Evolutionary conservation across 192 early-diverging fungal genomes (phyloP).

Genomic region (Powellomyces hirtus): DNA sequence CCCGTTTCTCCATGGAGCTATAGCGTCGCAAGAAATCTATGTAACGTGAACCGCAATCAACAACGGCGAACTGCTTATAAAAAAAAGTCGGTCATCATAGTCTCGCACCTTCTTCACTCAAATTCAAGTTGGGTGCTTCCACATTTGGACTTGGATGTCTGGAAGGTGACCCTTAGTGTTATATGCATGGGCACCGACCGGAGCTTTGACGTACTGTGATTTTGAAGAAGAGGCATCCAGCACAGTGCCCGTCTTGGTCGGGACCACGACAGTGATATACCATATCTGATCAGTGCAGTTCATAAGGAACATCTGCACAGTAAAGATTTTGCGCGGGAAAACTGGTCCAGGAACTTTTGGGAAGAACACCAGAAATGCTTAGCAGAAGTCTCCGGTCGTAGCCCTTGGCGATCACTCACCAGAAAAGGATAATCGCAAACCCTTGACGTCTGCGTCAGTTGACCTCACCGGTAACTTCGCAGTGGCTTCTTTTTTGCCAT

Average conservation of each 20-base stretch:
- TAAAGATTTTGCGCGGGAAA: constrained; percentile 33
- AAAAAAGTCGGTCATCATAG: too few relatives aligned
- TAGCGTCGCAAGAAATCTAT: constrained; percentile 9
- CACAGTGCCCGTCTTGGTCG: constrained; percentile 23
- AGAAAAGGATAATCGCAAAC: constrained; percentile 7
- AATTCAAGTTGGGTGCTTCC: too few relatives aligned
- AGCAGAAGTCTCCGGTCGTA: not conserved
- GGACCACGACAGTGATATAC: constrained; percentile 18
- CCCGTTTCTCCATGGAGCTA: constrained; percentile 16
- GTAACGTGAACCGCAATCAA: too few relatives aligned
- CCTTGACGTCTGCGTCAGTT: not conserved
- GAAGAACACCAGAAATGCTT: not conserved
- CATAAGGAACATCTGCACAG: constrained; percentile 35
- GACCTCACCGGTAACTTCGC: not conserved
- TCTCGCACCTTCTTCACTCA: too few relatives aligned
- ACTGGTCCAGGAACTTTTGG: constrained; percentile 26
- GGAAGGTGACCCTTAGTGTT: too few relatives aligned
- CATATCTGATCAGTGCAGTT: constrained; percentile 21
- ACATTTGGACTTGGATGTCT: too few relatives aligned
- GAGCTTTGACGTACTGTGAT: too few relatives aligned
- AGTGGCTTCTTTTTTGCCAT: not conserved
- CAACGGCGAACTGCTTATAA: too few relatives aligned
- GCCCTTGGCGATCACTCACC: not conserved
- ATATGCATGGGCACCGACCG: not conserved
- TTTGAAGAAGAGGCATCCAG: too few relatives aligned